Evolutionary conservation across 1,139 yeast species (phyloP).

Genomic region (Yamadazyma diddensiae): DNA sequence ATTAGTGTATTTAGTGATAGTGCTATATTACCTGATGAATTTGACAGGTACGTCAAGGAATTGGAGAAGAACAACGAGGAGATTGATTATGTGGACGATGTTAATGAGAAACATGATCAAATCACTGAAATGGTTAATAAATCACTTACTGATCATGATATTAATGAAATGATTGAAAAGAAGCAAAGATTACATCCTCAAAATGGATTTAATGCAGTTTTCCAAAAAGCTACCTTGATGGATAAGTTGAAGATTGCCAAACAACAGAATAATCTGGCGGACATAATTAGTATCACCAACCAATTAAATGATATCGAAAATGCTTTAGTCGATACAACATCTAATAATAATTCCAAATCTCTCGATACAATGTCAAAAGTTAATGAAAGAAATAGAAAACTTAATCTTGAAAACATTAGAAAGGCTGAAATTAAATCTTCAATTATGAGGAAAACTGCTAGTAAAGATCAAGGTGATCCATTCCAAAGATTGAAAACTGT

Average conservation of each 20-base stretch:
- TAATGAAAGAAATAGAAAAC: conserved; percentile 77
- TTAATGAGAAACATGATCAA: conserved; percentile 64
- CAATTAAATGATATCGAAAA: conserved; percentile 31
- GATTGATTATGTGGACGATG: conserved; percentile 62
- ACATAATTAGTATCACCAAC: conserved; percentile 51
- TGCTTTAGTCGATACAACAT: conserved; percentile 24
- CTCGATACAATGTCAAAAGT: conserved; percentile 54
- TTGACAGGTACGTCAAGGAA: conserved; percentile 62
- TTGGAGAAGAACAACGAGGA: conserved; percentile 57
- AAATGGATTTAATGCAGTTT: conserved; percentile 65
- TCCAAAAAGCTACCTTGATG: conserved; percentile 67
- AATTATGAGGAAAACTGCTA: conserved; percentile 52
- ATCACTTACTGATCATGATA: conserved; percentile 70
- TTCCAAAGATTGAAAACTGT: conserved; percentile 85
- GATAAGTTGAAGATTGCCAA: conserved; percentile 76
- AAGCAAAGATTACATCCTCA: conserved; percentile 63
- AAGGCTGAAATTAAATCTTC: conserved; percentile 71
- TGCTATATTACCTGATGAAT: conserved; percentile 65
- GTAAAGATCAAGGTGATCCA: conserved; percentile 67
- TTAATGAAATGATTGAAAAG: conserved; percentile 69
- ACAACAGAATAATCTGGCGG: conserved; percentile 56
- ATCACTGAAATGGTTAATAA: conserved; percentile 58
- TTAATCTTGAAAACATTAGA: conserved; percentile 73
- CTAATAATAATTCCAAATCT: conserved; percentile 21
- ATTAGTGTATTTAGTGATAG: conserved; percentile 80